Conservation (phyloP, 2,329 filamentous ascomycete species). For the Beauveria sp. region DNA sequence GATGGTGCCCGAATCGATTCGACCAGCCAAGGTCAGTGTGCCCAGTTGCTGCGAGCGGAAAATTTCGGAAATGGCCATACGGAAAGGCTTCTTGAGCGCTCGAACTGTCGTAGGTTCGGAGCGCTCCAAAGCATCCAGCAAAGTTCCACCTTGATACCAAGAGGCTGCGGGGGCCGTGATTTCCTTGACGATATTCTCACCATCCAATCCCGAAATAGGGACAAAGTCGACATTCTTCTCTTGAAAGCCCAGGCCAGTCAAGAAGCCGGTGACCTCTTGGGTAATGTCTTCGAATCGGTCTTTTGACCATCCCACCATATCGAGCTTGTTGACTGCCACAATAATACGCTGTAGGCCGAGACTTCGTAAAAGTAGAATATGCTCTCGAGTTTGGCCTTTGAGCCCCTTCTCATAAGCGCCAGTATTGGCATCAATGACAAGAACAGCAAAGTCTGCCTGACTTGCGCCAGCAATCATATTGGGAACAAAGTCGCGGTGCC, state of each 20-base stretch:
- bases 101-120: slow-evolving; percentile 61
- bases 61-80: slow-evolving; percentile 81
- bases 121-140: slow-evolving; percentile 79
- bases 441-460: slow-evolving; percentile 89
- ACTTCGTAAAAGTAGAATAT: slow-evolving; percentile 80
- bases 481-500: slow-evolving; percentile 91
- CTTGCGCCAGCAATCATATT: slow-evolving; percentile 98
- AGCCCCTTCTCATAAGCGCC: slow-evolving; percentile 92
- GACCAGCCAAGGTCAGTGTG: slow-evolving; percentile 76
- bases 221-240: slow-evolving; percentile 77
- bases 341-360: slow-evolving; percentile 85
- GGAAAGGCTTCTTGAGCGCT: slow-evolving; percentile 68
- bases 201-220: slow-evolving; percentile 80
- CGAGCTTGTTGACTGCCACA: slow-evolving; percentile 92
- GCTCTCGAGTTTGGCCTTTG: slow-evolving; percentile 89
- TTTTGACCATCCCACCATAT: slow-evolving; percentile 75
- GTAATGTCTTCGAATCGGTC: slow-evolving; percentile 79
- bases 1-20: slow-evolving; percentile 74
- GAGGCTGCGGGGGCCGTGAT: slow-evolving; percentile 48
- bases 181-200: slow-evolving; percentile 70
- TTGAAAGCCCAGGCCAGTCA: slow-evolving; percentile 75
- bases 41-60: slow-evolving; percentile 73
- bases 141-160: slow-evolving; percentile 76
- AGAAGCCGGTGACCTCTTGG: slow-evolving; percentile 74
- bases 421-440: slow-evolving; percentile 85